Evolutionary conservation across 2,329 filamentous ascomycete genomes (phyloP), one percentile per base, ranked within the genome.

Genomic region (Aspergillus clavatus): DNA sequence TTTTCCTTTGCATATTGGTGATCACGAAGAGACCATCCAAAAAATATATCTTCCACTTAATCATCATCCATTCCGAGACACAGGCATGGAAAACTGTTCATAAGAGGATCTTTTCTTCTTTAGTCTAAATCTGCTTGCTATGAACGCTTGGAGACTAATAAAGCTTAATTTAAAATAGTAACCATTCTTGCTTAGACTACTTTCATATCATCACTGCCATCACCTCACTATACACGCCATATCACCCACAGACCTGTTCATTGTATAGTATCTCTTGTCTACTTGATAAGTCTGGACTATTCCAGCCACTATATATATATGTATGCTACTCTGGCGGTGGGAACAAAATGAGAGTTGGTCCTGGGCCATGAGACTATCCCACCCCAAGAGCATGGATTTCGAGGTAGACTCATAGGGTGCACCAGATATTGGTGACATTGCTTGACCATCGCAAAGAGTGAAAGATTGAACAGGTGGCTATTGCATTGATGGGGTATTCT

Each of bases 151-250:
- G 12, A 33, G 4, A 12, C 16, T 18, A 7, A 27, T 38, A 1
- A 6, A 42, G 22, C 11, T 18, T 26, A 21, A n/a, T 16, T 2
- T n/a, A 16, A 14, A 27, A 35, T 22, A 24, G 19, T 26, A 10
- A 35, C 33, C 21, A 7, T 19, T 27, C 18, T 6, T 21, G 8
- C n/a, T 26, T 16, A 88, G 85, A 86, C 55, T 89, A 89, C 68
- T 76, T 72, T 41, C 82, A 86, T 58, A 84, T 89, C 62, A 71
- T 89, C 50, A 79, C 89, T 54, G 89, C 89, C 58, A 72, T 95
- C 58, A 86, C 85, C 38, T 95, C 90, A 18, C 82, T 97, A 74
- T 97, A 95, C 75, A 96, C 96, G 91, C 89, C 90, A 37, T 79
- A 95, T 38, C 90, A 97, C 69, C 90, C 90, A n/a, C 84, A 89